A percentile compares a stretch with the other conserved stretches of the same genome.
Conservation (phyloP, 192 early-diverging fungal species). For the Coemansia sp. region DNA sequence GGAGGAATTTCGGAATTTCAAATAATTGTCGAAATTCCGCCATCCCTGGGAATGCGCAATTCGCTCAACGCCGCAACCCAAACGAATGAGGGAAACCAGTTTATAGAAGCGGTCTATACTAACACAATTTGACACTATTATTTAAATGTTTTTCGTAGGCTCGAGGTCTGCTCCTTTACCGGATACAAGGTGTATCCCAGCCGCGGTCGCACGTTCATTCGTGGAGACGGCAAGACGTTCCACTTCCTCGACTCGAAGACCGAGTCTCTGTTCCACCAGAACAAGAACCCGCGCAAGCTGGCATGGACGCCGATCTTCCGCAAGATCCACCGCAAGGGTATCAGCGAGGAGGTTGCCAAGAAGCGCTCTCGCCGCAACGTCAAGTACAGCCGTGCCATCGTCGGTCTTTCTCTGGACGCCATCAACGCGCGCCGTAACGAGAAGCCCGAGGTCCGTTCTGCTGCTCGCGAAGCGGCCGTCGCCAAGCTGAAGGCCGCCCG, state of each 20-base stretch:
- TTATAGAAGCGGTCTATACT: not conserved
- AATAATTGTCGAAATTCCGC: not conserved
- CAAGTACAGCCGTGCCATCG: constrained; percentile 95
- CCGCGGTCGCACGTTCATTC: constrained; percentile 93
- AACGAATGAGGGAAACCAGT: not conserved
- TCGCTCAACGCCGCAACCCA: not conserved
- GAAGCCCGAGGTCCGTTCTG: constrained; percentile 93
- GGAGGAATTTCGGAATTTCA: not conserved
- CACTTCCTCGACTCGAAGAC: constrained; percentile 97
- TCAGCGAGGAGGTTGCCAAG: constrained; percentile 93
- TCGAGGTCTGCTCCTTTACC: constrained; percentile 95
- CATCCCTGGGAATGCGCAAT: not conserved
- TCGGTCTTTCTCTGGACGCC: constrained; percentile 92
- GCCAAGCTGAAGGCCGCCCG: constrained; percentile 90
- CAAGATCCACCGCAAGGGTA: constrained; percentile 99
- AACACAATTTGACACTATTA: constrained; percentile 1
- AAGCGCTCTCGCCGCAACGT: constrained; percentile 93
- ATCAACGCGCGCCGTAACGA: constrained; percentile 98
- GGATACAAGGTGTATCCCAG: constrained; percentile 99
- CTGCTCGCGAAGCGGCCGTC: constrained; percentile 83
- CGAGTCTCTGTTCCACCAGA: constrained; percentile 96
- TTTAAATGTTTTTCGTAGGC: constrained; percentile 49
- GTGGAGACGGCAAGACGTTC: constrained; percentile 82
- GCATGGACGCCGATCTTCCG: constrained; percentile 97
- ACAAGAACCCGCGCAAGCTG: constrained; percentile 97